phyloP scores from a whole-genome alignment of 208 protist species.

The Angomonas ambiguus region DNA sequence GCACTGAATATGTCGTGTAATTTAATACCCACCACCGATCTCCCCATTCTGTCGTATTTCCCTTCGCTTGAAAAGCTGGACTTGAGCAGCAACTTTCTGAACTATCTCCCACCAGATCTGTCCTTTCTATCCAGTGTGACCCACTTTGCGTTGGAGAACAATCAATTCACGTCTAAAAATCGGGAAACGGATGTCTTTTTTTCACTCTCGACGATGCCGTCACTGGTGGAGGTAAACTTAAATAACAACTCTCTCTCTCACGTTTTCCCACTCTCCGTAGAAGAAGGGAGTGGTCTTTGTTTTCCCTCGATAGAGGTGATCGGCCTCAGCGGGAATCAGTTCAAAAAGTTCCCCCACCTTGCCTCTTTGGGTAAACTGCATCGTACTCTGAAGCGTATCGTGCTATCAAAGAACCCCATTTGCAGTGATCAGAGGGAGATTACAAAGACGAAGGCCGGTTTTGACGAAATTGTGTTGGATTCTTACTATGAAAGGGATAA shows the following conservation, averaged over 20 bases:
- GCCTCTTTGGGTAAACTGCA: slow-evolving; percentile 52
- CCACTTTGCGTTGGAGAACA: slow-evolving; percentile 80
- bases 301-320: slow-evolving; percentile 75
- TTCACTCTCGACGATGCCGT: slow-evolving; percentile 75
- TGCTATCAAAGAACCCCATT: slow-evolving; percentile 62
- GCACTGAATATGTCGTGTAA: slow-evolving; percentile 89
- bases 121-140: slow-evolving; percentile 68
- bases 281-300: slow-evolving; percentile 33
- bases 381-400: slow-evolving; percentile 54
- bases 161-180: slow-evolving; percentile 38
- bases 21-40: slow-evolving; percentile 41
- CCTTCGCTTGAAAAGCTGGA: slow-evolving; percentile 70
- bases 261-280: slow-evolving; percentile 52
- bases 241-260: slow-evolving; percentile 64
- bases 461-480: slow-evolving; percentile 58
- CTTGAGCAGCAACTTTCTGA: slow-evolving; percentile 77
- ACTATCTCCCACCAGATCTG: slow-evolving; percentile 58
- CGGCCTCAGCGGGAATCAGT: slow-evolving; percentile 55
- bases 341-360: slow-evolving; percentile 34
- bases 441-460: slow-evolving; percentile 21
- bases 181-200: slow-evolving; percentile 43
- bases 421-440: slow-evolving; percentile 18
- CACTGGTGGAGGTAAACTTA: slow-evolving; percentile 78
- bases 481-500: slow-evolving; percentile 38
- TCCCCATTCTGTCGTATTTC: slow-evolving; percentile 60